Conservation (phyloP, 192 early-diverging fungal genomes). For the Coemansia sp. region DNA sequence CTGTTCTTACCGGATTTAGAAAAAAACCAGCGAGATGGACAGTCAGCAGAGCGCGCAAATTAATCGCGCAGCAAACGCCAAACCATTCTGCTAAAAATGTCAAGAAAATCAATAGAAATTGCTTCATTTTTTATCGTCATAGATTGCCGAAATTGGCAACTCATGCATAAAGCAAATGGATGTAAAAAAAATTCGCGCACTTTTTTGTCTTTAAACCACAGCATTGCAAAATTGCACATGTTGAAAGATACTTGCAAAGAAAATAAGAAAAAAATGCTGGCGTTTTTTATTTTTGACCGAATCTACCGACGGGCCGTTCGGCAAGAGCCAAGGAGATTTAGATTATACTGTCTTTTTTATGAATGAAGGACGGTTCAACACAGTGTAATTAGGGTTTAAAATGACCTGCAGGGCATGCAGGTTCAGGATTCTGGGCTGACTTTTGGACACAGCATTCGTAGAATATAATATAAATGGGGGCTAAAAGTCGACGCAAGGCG, state of each 20-base stretch:
- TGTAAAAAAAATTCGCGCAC: neutral
- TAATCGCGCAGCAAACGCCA: neutral
- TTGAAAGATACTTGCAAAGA: neutral
- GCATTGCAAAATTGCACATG: neutral
- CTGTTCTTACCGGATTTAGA: neutral
- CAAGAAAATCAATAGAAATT: no score
- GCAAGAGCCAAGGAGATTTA: constrained; percentile 2
- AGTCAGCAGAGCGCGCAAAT: neutral
- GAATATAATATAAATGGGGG: constrained; percentile 8
- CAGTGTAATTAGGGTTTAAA: neutral
- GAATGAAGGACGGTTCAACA: neutral
- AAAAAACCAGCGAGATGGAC: constrained; percentile 2
- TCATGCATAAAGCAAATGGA: neutral
- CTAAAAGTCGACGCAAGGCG: neutral
- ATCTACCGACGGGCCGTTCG: constrained; percentile 15
- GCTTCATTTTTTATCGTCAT: constrained; percentile 3
- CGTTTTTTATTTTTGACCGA: neutral
- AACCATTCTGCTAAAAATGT: neutral
- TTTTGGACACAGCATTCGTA: neutral
- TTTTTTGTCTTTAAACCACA: neutral
- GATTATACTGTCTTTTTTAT: neutral
- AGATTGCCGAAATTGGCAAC: neutral
- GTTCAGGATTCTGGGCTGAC: neutral
- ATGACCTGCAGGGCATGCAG: neutral
- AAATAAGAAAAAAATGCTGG: neutral